Base-by-base conservation (phyloP, 2,329 filamentous ascomycete genomes). In the Thyridium curvatum region DNA sequence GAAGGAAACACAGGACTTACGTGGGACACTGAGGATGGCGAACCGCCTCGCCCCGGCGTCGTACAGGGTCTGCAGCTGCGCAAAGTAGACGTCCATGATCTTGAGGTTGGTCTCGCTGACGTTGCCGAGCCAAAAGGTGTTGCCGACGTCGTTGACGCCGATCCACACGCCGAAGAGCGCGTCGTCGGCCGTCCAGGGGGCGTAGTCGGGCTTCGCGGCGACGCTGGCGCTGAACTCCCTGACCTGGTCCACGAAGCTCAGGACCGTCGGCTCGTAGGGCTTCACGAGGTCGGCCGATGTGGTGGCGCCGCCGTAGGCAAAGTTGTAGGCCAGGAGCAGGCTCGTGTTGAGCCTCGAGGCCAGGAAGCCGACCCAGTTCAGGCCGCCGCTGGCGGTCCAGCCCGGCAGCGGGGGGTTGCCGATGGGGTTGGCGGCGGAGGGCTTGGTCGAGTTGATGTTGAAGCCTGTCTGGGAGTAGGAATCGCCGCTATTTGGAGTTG, bases 381-480 rank as follows among this genome's bases (percentile, higher is more conserved):
- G 47, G 4, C 70, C 71, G 31, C 66, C 66, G 16, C 58, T 55
- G 15, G 65, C 61, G 8, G 71, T 72, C 44, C 56, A 67, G n/a
- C 70, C 65, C 0, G 68, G 70, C 33, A 71, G 71, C 2, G 59
- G 35, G 1, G 79, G 78, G 56, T 83, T 83, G 9, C 79, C 79
- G 44, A 83, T 61, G 1, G 78, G 76, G 49, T 79, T 77, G 6
- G 58, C 55, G 4, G 61, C 43, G n/a, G 61, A 68, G 10, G 79
- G 75, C 41, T 77, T 71, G 12, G 62, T 57, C 15, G 59, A 58
- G 29, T 56, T 60, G 34, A 69, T 52, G 46, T 76, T 58, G 60
- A 82, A 83, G 32, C 70, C 71, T 3, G 74, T 79, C 44, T 71
- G 68, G 2, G 74, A 74, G 57, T 79, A 81, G 3, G 73, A 79